Evolutionary conservation across 371 early-diverging fungal genomes (phyloP).

Genomic region (Mortierella sp.): DNA sequence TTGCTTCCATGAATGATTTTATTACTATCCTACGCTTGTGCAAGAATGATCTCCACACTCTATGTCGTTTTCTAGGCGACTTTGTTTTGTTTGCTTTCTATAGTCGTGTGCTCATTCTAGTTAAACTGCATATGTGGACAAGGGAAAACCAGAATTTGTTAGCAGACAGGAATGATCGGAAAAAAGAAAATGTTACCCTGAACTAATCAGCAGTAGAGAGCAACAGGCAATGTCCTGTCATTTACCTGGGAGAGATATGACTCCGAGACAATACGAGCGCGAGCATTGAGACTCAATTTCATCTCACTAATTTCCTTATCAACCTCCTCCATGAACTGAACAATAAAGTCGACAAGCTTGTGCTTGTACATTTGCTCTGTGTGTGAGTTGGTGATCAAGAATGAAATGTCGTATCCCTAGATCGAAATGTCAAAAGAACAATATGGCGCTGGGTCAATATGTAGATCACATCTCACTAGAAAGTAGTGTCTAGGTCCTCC

Average conservation of each 20-base stretch:
- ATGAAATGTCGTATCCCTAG: slow-evolving; percentile 95
- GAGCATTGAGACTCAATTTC: slow-evolving; percentile 95
- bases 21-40: too few relatives aligned
- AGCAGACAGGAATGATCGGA: too few relatives aligned
- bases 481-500: neutral
- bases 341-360: slow-evolving; percentile 97
- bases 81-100: too few relatives aligned
- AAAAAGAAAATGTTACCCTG: too few relatives aligned
- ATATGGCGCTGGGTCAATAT: neutral
- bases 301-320: slow-evolving; percentile 99
- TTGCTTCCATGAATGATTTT: too few relatives aligned
- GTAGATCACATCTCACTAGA: neutral
- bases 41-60: too few relatives aligned
- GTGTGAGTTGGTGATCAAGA: slow-evolving; percentile 95
- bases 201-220: too few relatives aligned
- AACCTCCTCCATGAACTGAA: slow-evolving; percentile 98
- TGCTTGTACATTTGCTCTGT: slow-evolving; percentile 98
- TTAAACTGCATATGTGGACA: too few relatives aligned
- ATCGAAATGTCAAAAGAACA: neutral
- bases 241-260: slow-evolving; percentile 75
- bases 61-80: too few relatives aligned
- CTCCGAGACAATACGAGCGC: slow-evolving; percentile 96
- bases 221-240: too few relatives aligned
- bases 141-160: too few relatives aligned
- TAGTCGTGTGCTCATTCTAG: too few relatives aligned